These are phyloP conservation scores for Phytophthora parvispora DNA, from an alignment of 352 stramenopile species.

Conservation along the genomic window DNA sequence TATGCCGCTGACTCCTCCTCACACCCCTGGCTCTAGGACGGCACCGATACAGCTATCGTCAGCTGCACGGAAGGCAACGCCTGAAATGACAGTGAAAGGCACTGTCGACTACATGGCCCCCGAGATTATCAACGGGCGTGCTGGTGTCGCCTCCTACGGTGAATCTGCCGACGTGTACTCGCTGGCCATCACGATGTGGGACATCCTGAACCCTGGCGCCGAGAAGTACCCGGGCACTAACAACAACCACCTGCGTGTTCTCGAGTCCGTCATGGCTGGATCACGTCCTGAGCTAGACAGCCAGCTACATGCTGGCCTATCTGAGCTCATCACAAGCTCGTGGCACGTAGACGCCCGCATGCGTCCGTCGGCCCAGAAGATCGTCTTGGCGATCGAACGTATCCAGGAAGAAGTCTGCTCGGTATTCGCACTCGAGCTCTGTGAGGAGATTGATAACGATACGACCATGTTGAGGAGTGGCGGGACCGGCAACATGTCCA, in stretches of 20 bases:
- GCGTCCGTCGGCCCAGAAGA: slow-evolving; percentile 50
- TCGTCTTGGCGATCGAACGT: slow-evolving; percentile 52
- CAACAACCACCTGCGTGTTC: slow-evolving; percentile 66
- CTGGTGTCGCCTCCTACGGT: slow-evolving; percentile 55
- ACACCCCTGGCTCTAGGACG: slow-evolving; percentile 8
- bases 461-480: slow-evolving; percentile 27
- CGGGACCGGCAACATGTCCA: slow-evolving; percentile 15
- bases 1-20: slow-evolving; percentile 20
- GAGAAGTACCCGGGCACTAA: slow-evolving; percentile 60
- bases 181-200: slow-evolving; percentile 80
- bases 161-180: slow-evolving; percentile 81
- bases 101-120: slow-evolving; percentile 85
- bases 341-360: slow-evolving; percentile 54
- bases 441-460: slow-evolving; percentile 44
- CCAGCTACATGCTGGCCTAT: slow-evolving; percentile 39
- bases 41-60: slow-evolving; percentile 16
- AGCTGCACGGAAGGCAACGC: slow-evolving; percentile 44
- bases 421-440: slow-evolving; percentile 46
- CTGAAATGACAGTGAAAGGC: slow-evolving; percentile 66
- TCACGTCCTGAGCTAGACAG: slow-evolving; percentile 42
- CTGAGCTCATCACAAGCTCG: slow-evolving; percentile 42
- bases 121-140: slow-evolving; percentile 72
- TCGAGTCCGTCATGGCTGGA: slow-evolving; percentile 59
- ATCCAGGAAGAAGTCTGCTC: slow-evolving; percentile 58
- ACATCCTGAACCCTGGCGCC: slow-evolving; percentile 58